These are phyloP conservation scores for Boletus huronensis DNA, from an alignment of 768 basidiomycete genomes.

Conservation along the genomic window DNA sequence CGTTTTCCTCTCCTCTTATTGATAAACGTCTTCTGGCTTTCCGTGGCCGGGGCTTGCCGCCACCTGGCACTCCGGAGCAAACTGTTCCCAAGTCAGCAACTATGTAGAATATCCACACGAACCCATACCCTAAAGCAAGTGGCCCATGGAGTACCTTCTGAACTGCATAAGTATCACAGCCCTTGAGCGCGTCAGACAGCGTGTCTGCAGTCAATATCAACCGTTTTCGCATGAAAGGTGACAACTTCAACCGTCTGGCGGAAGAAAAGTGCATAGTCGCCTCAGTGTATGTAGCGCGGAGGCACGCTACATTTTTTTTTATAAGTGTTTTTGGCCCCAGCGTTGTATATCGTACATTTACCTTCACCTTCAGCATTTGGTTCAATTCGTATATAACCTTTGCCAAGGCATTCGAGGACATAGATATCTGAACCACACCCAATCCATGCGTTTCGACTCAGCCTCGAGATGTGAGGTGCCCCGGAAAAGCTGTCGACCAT, in stretches of 20 bases:
- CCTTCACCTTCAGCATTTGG: slow-evolving; percentile 38
- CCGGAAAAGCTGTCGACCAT: slow-evolving; percentile 49
- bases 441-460: slow-evolving; percentile 75
- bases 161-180: slow-evolving; percentile 63
- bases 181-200: slow-evolving; percentile 60
- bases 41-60: slow-evolving; percentile 60
- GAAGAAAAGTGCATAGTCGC: slow-evolving; percentile 44
- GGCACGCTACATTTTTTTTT: slow-evolving; percentile 30
- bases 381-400: slow-evolving; percentile 65
- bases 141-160: slow-evolving; percentile 53
- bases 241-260: slow-evolving; percentile 42
- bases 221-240: slow-evolving; percentile 53
- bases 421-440: slow-evolving; percentile 68
- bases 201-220: slow-evolving; percentile 50
- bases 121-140: slow-evolving; percentile 46
- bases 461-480: slow-evolving; percentile 47
- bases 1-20: slow-evolving; percentile 46
- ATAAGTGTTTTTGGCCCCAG: slow-evolving; percentile 2
- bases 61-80: slow-evolving; percentile 63
- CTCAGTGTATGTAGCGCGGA: slow-evolving; percentile 53
- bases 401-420: slow-evolving; percentile 71
- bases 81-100: slow-evolving; percentile 32
- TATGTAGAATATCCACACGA: not conserved
- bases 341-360: slow-evolving; percentile 11
- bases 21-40: slow-evolving; percentile 56